Percentiles rank a stretch among this genome's conserved stretches.
Conservation (phyloP, 2,329 filamentous ascomycete genomes). For the Chaetomiaceae sp. region DNA sequence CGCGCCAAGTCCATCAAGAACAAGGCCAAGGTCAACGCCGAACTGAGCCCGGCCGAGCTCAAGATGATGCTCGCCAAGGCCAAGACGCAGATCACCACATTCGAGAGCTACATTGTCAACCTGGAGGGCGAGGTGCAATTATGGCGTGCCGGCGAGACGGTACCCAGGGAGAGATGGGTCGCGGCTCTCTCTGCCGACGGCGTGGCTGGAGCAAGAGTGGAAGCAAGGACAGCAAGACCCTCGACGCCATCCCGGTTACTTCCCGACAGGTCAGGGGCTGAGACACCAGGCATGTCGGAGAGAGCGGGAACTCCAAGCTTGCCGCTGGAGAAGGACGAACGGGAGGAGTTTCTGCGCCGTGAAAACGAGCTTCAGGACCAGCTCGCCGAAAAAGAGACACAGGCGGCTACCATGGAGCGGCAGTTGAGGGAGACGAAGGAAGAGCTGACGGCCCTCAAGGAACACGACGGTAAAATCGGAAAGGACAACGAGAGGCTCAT, state of each 20-base stretch:
- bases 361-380: conserved; percentile 98
- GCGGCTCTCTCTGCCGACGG: conserved; percentile 57
- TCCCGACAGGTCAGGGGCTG: conserved; percentile 53
- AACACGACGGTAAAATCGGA: conserved; percentile 74
- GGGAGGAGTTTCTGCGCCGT: conserved; percentile 88
- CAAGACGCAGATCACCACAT: conserved; percentile 81
- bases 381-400: conserved; percentile 84
- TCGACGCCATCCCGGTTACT: conserved; percentile 50
- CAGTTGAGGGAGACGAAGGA: conserved; percentile 77
- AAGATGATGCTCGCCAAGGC: conserved; percentile 91
- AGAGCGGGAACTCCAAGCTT: conserved; percentile 82
- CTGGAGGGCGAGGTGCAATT: conserved; percentile 79
- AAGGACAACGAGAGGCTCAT: conserved; percentile 88
- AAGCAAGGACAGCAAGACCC: conserved; percentile 45
- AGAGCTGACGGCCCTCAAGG: conserved; percentile 79
- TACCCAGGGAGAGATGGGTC: conserved; percentile 87
- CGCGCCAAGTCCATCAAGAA: conserved; percentile 99
- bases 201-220: conserved; percentile 41
- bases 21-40: conserved; percentile 99
- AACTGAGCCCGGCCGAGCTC: conserved; percentile 91
- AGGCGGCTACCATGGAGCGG: conserved; percentile 74
- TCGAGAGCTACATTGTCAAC: conserved; percentile 78
- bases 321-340: conserved; percentile 89
- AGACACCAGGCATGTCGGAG: conserved; percentile 67
- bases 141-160: conserved; percentile 84